These are phyloP conservation scores for Cladophialophora psammophila DNA, from an alignment of 2,329 filamentous ascomycete species.

Conservation along the genomic window DNA sequence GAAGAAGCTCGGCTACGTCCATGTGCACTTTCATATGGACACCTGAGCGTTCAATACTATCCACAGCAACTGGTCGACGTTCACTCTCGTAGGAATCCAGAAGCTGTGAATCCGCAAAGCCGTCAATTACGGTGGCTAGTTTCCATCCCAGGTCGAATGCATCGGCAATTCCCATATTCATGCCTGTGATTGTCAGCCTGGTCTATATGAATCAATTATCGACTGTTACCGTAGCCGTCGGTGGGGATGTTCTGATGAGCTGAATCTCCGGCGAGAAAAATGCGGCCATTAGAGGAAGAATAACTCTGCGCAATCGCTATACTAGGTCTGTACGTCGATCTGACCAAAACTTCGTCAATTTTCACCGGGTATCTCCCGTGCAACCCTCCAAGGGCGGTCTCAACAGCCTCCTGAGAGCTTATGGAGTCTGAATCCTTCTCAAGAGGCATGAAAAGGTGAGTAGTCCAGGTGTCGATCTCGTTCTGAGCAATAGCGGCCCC, in stretches of 20 bases:
- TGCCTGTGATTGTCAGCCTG: too few species aligned
- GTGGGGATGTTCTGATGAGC: too few species aligned
- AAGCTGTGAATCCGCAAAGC: slow-evolving; percentile 42
- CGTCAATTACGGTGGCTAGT: slow-evolving; percentile 55
- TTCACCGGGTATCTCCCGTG: slow-evolving; percentile 38
- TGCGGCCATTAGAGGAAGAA: slow-evolving; percentile 18
- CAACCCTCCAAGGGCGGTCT: slow-evolving; percentile 40
- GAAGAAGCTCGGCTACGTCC: too few species aligned
- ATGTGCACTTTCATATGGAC: slow-evolving; percentile 40
- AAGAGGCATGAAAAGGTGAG: slow-evolving; percentile 41
- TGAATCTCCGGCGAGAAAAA: slow-evolving; percentile 62
- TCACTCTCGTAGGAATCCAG: slow-evolving; percentile 44
- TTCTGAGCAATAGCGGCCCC: slow-evolving; percentile 46
- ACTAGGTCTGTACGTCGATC: slow-evolving; percentile 42
- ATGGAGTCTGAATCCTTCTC: slow-evolving; percentile 33
- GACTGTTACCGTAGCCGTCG: too few species aligned
- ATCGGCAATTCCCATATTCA: slow-evolving; percentile 66
- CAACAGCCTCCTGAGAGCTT: slow-evolving; percentile 40
- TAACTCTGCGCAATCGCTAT: slow-evolving; percentile 43
- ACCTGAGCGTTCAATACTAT: slow-evolving; percentile 40
- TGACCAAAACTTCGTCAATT: slow-evolving; percentile 47
- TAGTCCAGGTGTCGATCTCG: slow-evolving; percentile 47
- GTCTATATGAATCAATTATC: too few species aligned
- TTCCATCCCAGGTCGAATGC: slow-evolving; percentile 65
- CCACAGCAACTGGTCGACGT: slow-evolving; percentile 42